Conservation (phyloP, 2,329 filamentous ascomycete genomes). For the Phyllosticta citriasiana region DNA sequence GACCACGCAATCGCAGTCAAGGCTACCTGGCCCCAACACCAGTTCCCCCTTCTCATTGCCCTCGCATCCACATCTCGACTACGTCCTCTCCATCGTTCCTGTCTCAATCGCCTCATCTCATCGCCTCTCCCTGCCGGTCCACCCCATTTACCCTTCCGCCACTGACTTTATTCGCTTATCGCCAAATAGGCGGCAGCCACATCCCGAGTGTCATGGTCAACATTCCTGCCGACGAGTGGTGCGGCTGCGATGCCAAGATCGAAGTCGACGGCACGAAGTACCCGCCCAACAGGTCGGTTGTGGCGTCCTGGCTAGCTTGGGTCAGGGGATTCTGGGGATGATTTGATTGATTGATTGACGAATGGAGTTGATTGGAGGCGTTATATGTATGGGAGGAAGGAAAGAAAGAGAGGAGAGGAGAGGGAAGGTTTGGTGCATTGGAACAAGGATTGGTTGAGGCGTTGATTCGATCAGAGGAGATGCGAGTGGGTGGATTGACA, state of each 20-base stretch:
- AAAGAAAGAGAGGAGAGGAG: not conserved
- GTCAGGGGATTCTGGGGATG: constrained; percentile 1
- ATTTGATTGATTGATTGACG: not conserved
- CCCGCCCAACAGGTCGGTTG: constrained; percentile 49
- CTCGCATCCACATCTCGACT: not conserved
- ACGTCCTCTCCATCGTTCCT: too few relatives aligned
- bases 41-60: not conserved
- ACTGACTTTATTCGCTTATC: not conserved
- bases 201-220: constrained; percentile 52
- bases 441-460: not conserved
- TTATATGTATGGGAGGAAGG: not conserved
- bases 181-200: constrained; percentile 39
- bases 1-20: constrained; percentile 36
- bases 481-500: not conserved
- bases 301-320: not conserved
- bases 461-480: not conserved
- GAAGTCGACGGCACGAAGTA: constrained; percentile 52
- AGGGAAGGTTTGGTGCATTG: not conserved
- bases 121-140: too few relatives aligned
- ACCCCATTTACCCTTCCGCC: too few relatives aligned
- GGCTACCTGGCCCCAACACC: constrained; percentile 41
- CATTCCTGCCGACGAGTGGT: constrained; percentile 50
- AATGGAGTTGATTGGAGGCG: not conserved
- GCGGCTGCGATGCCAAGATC: constrained; percentile 55
- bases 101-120: too few relatives aligned